A percentile compares a stretch with the other conserved stretches of the same genome.
Evolutionary conservation across 306 rosid species (phyloP).

Genomic region (Corylus avellana): DNA sequence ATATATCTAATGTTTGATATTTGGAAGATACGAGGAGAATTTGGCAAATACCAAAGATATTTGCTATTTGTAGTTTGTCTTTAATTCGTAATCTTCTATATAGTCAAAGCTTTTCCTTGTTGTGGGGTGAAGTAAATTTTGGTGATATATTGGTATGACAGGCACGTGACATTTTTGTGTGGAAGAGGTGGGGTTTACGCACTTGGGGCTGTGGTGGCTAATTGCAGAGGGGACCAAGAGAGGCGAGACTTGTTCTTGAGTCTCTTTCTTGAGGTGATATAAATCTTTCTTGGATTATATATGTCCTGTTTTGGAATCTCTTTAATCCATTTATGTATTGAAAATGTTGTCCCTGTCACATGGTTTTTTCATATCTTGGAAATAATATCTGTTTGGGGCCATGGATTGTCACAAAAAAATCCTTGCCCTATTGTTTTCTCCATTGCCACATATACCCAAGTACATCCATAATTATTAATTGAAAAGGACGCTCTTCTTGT

Average conservation of each 20-base stretch:
- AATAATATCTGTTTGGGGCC: background rate
- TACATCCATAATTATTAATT: background rate
- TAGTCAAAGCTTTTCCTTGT: background rate
- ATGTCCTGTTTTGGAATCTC: background rate
- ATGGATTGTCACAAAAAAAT: background rate
- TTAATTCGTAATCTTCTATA: background rate
- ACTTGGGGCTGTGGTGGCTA: constrained; percentile 78
- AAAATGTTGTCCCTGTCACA: background rate
- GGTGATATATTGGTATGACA: constrained; percentile 11
- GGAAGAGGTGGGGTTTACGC: constrained; percentile 83
- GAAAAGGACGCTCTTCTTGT: background rate
- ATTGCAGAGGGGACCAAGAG: constrained; percentile 56
- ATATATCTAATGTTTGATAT: background rate
- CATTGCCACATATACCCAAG: background rate
- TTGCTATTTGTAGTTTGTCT: background rate
- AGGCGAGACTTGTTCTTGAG: constrained; percentile 61
- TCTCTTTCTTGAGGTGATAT: constrained; percentile 67
- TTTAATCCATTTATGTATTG: background rate
- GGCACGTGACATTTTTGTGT: constrained; percentile 82
- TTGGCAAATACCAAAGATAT: too few relatives aligned
- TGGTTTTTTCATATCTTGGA: background rate
- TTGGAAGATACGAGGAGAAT: too few relatives aligned
- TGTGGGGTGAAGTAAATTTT: background rate
- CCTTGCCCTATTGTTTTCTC: background rate
- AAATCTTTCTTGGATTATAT: background rate